Evolutionary conservation across 2,329 filamentous ascomycete species (phyloP).

Genomic region (Tolypocladium ophioglossoides): DNA sequence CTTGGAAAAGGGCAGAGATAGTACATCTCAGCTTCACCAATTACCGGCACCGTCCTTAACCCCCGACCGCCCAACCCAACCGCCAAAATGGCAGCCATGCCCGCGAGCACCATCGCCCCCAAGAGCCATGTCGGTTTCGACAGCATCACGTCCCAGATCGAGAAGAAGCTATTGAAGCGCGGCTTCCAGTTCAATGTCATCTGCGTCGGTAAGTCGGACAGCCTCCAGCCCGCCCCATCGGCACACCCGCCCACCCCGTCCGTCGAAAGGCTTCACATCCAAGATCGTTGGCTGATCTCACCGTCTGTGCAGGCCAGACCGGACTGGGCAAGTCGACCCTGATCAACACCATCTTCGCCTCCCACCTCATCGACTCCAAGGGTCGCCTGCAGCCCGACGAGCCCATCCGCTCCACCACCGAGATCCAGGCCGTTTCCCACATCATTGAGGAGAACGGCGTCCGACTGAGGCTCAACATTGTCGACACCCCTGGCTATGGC

Average conservation of each 20-base stretch:
- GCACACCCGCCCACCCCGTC: background rate
- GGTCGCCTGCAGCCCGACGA: slow-evolving; percentile 88
- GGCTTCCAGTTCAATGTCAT: slow-evolving; percentile 99
- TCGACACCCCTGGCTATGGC: slow-evolving; percentile 96
- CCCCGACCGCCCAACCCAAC: slow-evolving; percentile 2
- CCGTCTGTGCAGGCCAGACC: slow-evolving; percentile 64
- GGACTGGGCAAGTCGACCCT: slow-evolving; percentile 97
- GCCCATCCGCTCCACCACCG: slow-evolving; percentile 87
- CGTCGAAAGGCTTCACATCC: background rate
- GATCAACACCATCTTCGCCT: slow-evolving; percentile 99
- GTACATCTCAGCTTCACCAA: slow-evolving; percentile 14
- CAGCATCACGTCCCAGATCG: slow-evolving; percentile 98
- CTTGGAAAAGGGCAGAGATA: slow-evolving; percentile 21
- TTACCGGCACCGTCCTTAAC: slow-evolving; percentile 3
- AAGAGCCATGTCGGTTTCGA: slow-evolving; percentile 99
- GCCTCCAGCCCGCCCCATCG: background rate
- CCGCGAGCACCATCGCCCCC: slow-evolving; percentile 64
- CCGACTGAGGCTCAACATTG: slow-evolving; percentile 93
- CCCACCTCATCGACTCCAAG: slow-evolving; percentile 98
- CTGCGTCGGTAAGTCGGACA: slow-evolving; percentile 73
- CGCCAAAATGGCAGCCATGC: slow-evolving; percentile 50
- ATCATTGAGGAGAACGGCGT: slow-evolving; percentile 99
- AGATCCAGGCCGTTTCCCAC: slow-evolving; percentile 96
- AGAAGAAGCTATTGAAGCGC: slow-evolving; percentile 98
- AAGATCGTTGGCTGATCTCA: slow-evolving; percentile 7